Base-by-base conservation (phyloP, 2,329 filamentous ascomycete species). In the Elsinoe ampelina region DNA sequence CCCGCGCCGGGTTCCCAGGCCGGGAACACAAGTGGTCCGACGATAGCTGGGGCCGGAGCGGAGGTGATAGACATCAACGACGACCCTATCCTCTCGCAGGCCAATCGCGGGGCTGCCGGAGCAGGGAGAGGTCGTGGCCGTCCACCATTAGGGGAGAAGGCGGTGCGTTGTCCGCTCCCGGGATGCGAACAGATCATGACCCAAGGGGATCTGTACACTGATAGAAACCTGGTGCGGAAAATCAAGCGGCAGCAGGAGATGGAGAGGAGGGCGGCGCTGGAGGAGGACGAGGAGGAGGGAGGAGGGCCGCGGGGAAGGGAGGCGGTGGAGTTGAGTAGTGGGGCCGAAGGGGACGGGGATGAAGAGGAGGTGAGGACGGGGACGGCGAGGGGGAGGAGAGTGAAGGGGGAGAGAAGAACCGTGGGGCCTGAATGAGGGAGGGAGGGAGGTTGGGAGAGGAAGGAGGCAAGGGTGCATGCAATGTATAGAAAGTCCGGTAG, bases 91-190 rank as follows among this genome's bases (percentile, higher is more conserved):
- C 26, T 5, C 3, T 30, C 26, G 4, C 26, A 30, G 7, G 26
- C 26, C 26, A 8, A 7, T 8, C 26, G 26, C 7, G 26, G 26
- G 7, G 26, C 22, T 22, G 22, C 22, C 22, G 22, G 22, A 22
- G 22, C 22, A 22, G 22, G 22, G 5, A 22, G 22, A 22, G 22
- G 22, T 5, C 2, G 22, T 3, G 22, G 22, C 22, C 22, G 22
- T 5, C 3, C 22, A 22, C 22, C 22, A 22, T 4, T 6, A 22
- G 19, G 63, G 15, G 58, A 64, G 45, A 63, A 60, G 45, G 68
- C 67, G 52, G 73, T 80, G 0, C 73, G 78, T 55, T 90, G 86
- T 66, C 86, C 86, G 0, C 77, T 83, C 58, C 71, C 78, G 2
- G 85, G 86, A 1, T 90, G 86, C 66, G 72, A 74, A 50, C 72